Evolutionary conservation across 139 green algal genomes (phyloP), one percentile per base, ranked within the genome.

Genomic region (Yamagishiella unicocca): DNA sequence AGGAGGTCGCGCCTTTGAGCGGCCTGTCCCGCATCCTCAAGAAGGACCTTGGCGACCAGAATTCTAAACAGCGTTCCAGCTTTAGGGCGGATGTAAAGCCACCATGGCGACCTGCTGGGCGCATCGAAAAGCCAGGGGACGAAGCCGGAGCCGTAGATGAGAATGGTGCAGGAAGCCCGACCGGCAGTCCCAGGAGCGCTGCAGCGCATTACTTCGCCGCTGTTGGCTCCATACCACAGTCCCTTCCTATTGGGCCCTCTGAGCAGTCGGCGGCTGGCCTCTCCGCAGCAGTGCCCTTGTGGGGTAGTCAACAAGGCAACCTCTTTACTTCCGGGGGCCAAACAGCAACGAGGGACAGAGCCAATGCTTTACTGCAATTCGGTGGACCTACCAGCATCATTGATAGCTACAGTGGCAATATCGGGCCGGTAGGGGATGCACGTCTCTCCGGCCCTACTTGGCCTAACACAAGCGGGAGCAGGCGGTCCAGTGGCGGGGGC

Each of bases 101-200:
- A 43, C 72, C 72, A 12, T 80, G 72, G 72, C 46, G 72, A 24
- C 72, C 72, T 64, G 72, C 72, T 35, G 72, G 72, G 4, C 72
- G 72, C 45, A 46, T 80, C 7, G 72, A 80, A 25, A 80, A 80
- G 42, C 31, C 45, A 25, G 72, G 29, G 27, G 72, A 62, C 10
- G 72, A 80, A 45, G 42, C 45, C 43, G 70, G 24, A 2, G 8
- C 21, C 19, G 40, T 27, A 68, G 58, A 80, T 7, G 72, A 62
- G 72, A 62, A 29, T 62, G 72, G 43, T 7, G 17, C 31, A 27
- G 9, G 24, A 12, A 80, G 72, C 42, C 72, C 72, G 25, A n/a
- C 45, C 17, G 72, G 43, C 72, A 80, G 72, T 40, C 72, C 72
- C 25, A 29, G 72, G 6, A 42, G 72, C 45, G 45, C 72, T 43